A percentile compares a stretch with the other conserved stretches of the same genome.
phyloP scores from a whole-genome alignment of 176 grass and related monocot species.

The Panicum miliaceum region DNA sequence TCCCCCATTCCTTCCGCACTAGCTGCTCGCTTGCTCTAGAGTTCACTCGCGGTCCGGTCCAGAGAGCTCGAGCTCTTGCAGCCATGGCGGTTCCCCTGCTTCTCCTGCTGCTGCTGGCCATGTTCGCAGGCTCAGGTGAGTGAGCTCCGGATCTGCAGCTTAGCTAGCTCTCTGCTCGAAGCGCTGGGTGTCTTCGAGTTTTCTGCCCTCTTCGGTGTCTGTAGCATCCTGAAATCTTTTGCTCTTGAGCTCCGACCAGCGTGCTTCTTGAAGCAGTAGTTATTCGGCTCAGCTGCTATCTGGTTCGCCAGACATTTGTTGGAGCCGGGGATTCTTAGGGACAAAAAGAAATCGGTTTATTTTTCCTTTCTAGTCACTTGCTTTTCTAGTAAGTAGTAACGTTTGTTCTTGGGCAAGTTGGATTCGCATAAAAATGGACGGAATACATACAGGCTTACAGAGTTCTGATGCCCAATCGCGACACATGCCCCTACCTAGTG shows the following conservation, averaged over 20 bases:
- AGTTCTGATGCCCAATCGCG: no score
- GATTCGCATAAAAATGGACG: no score
- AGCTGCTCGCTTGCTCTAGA: not conserved
- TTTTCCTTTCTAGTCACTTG: no score
- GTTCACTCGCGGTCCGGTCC: not conserved
- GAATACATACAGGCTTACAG: no score
- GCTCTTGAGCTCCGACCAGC: not conserved
- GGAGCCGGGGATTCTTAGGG: no score
- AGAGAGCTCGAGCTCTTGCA: slow-evolving; percentile 31
- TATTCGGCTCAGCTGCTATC: no score
- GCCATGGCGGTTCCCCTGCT: slow-evolving; percentile 50
- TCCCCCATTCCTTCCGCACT: not conserved
- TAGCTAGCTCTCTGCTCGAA: not conserved
- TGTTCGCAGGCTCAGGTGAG: slow-evolving; percentile 54
- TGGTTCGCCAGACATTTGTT: no score
- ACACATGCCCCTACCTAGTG: no score
- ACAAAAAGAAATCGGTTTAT: no score
- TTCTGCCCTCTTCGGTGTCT: not conserved
- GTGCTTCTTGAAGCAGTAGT: no score
- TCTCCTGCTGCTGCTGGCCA: slow-evolving; percentile 47
- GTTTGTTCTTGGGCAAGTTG: no score
- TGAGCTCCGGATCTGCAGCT: slow-evolving; percentile 37
- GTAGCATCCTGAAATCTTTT: not conserved
- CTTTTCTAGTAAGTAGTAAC: no score
- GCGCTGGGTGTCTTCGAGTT: not conserved